Evolutionary conservation across 1,284 basidiomycete genomes (phyloP), one percentile per base, ranked within the genome.

Genomic region (Polyporus tsugae): DNA sequence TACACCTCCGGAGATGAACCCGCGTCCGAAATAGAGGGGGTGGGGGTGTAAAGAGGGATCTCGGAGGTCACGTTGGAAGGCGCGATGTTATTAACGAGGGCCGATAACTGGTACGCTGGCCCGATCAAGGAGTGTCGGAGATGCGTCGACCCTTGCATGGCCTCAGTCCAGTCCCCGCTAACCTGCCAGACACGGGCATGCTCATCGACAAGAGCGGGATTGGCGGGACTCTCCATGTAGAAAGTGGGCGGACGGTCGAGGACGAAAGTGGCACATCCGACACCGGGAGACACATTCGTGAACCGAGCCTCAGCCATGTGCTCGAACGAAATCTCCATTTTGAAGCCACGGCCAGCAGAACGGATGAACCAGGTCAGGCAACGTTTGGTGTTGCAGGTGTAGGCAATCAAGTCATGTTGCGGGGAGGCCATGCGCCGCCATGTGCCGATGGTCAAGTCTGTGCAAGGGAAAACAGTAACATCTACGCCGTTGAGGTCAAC

Each of bases 291-390:
- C 17, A 83, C 79, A 69, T 87, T 85, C 35, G 83, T 80, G 78
- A 92, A 89, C 65, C 87, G 85, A 6, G 87, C 85, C 57, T 88
- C 82, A 25, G 83, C 72, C 69, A 95, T 88, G 70, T 78, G 83
- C 66, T 87, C 83, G 77, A 91, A 93, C 4, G 91, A 86, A n/a
- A 94, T 85, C 71, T 92, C 91, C 90, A 95, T 94, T 79, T 94
- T 94, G 84, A 93, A 94, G 44, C 90, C 87, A 72, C 85, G 86
- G 36, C 91, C 91, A 1, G 81, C 83, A 19, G 90, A 91, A 55
- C 89, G 86, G 70, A 95, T 89, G 78, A 91, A 94, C 93, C 93
- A 95, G 2, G 86, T 87, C 55, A 95, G 80, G 73, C 86, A 89
- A 46, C 85, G 87, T 73, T 86, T 89, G 60, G 79, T 72, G 42